Percentiles rank a stretch among this genome's conserved stretches.
These are phyloP conservation scores for Euphorbia lathyris DNA, from an alignment of 345 rosid genomes.

Conservation along the genomic window DNA sequence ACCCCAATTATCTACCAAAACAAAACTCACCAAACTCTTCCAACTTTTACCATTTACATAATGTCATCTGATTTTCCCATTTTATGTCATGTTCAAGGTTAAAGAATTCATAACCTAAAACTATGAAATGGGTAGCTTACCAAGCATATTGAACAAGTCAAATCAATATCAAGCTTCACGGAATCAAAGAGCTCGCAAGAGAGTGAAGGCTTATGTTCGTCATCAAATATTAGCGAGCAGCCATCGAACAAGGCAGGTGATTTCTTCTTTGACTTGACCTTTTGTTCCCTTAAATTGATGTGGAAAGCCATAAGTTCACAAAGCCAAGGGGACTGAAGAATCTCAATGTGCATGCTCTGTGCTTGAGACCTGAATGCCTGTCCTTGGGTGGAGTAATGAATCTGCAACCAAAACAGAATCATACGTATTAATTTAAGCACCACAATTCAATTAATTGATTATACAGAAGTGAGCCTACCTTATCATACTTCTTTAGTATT, in stretches of 20 bases:
- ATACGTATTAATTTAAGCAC: neutral
- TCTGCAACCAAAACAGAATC: slow-evolving; percentile 34
- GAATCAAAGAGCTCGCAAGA: slow-evolving; percentile 78
- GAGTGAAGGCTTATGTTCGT: slow-evolving; percentile 72
- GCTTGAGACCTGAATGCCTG: slow-evolving; percentile 85
- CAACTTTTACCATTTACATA: too few species aligned
- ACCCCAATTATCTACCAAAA: too few species aligned
- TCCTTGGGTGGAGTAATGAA: slow-evolving; percentile 91
- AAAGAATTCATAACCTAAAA: neutral
- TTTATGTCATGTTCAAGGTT: too few species aligned
- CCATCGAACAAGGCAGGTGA: slow-evolving; percentile 58
- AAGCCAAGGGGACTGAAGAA: slow-evolving; percentile 94
- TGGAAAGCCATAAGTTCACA: slow-evolving; percentile 92
- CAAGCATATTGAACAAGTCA: slow-evolving; percentile 94
- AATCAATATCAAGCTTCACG: slow-evolving; percentile 68
- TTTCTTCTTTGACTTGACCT: slow-evolving; percentile 35
- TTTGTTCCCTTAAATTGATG: slow-evolving; percentile 66
- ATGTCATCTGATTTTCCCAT: too few species aligned
- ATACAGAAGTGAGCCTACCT: slow-evolving; percentile 37
- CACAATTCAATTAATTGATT: neutral
- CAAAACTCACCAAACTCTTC: neutral
- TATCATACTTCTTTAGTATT: slow-evolving; percentile 92
- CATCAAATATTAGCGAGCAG: slow-evolving; percentile 52
- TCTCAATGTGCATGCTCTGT: slow-evolving; percentile 79
- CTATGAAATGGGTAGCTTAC: slow-evolving; percentile 42